phyloP scores from a whole-genome alignment of 441 rosid genomes.

The Erodium chrysanthum region DNA sequence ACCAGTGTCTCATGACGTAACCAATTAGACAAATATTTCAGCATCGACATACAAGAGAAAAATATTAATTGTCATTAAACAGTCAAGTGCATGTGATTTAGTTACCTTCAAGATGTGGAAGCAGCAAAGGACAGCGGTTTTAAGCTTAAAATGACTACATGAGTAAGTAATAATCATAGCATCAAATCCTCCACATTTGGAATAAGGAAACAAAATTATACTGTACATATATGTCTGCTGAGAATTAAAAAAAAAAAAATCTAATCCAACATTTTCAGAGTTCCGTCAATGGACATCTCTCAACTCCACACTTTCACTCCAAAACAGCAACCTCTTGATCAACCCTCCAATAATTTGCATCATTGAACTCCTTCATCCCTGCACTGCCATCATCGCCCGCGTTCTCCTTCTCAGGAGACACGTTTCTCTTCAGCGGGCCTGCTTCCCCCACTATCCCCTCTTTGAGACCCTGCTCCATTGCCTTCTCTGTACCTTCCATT shows the following conservation, averaged over 20 bases:
- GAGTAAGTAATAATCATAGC: background rate
- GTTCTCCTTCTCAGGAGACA: conserved; percentile 39
- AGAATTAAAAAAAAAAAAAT: background rate
- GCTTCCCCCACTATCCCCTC: conserved; percentile 97
- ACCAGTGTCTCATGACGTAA: too few species aligned
- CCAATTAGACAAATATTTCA: too few species aligned
- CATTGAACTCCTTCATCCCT: conserved; percentile 75
- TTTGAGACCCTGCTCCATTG: conserved; percentile 86
- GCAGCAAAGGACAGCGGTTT: too few species aligned
- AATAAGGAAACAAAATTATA: background rate
- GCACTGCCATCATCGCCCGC: conserved; percentile 21
- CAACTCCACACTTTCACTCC: conserved; percentile 28
- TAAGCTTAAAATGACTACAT: too few species aligned
- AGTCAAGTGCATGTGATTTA: too few species aligned
- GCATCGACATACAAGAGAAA: too few species aligned
- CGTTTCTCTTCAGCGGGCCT: conserved; percentile 58
- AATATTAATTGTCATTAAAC: too few species aligned
- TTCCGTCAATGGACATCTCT: too few species aligned
- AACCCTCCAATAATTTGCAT: conserved; percentile 82
- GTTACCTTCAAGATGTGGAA: too few species aligned
- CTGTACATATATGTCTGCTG: conserved; percentile 2
- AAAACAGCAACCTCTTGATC: conserved; percentile 78
- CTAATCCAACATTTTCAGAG: background rate
- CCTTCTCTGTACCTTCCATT: conserved; percentile 80
- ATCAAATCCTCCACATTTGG: background rate